These are phyloP conservation scores for Tetratostichococcus sp. DNA, from an alignment of 139 green algal genomes.

Conservation along the genomic window DNA sequence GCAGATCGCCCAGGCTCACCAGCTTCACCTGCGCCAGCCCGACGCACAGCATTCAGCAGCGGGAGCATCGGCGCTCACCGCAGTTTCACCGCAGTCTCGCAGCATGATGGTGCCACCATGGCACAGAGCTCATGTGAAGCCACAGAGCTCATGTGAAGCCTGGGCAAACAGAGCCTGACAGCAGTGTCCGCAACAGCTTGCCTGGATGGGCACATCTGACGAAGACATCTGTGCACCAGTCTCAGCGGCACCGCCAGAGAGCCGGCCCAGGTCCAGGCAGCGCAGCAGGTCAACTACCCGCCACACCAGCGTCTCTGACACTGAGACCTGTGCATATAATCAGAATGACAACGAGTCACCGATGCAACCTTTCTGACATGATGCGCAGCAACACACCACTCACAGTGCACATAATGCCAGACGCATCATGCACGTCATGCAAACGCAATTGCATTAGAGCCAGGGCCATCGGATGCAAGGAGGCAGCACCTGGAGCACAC, in stretches of 20 bases:
- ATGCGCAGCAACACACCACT: no score
- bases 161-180: no score
- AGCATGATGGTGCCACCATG: no score
- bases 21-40: slow-evolving; percentile 47
- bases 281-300: slow-evolving; percentile 30
- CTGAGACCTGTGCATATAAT: slow-evolving; percentile 28
- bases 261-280: slow-evolving; percentile 27
- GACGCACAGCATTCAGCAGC: neutral
- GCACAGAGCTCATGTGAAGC: no score
- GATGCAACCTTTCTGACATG: no score
- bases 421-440: no score
- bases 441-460: no score
- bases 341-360: no score
- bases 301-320: slow-evolving; percentile 68
- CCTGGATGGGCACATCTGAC: neutral
- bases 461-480: no score
- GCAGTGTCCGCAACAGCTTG: neutral
- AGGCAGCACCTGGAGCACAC: slow-evolving; percentile 40
- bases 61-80: neutral
- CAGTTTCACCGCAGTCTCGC: neutral
- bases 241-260: neutral
- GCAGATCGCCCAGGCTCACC: slow-evolving; percentile 49
- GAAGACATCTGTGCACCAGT: neutral
- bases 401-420: no score
- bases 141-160: no score